Conservation (phyloP, 306 rosid species). For the Ormosia semicastrata region DNA sequence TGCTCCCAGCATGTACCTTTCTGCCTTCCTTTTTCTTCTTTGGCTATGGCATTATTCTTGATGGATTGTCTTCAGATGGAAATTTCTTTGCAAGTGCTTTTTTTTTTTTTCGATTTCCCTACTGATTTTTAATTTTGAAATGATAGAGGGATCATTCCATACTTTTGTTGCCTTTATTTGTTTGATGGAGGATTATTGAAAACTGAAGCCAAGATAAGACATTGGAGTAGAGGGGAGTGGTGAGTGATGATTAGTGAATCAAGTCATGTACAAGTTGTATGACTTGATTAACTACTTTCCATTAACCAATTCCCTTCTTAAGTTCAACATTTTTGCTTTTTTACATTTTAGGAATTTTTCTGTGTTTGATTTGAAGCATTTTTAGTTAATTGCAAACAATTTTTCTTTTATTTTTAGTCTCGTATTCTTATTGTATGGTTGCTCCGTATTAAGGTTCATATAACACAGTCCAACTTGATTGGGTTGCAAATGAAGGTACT, state of each 20-base stretch:
- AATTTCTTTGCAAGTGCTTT: too few relatives aligned
- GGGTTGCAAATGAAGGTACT: too few relatives aligned
- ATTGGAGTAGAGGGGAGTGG: neutral
- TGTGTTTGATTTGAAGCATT: constrained; percentile 1
- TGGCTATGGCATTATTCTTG: too few relatives aligned
- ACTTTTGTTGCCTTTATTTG: neutral
- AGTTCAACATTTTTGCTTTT: too few relatives aligned
- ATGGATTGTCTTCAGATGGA: too few relatives aligned
- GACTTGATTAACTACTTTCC: neutral
- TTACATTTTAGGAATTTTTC: neutral
- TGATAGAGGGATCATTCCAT: neutral
- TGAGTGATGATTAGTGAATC: neutral
- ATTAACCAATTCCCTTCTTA: neutral
- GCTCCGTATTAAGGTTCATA: too few relatives aligned
- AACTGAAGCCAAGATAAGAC: neutral
- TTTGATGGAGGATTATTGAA: neutral
- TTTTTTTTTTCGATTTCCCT: neutral
- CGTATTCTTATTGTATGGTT: too few relatives aligned
- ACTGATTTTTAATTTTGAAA: too few relatives aligned
- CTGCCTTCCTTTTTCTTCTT: too few relatives aligned
- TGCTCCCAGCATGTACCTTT: too few relatives aligned
- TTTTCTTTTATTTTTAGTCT: too few relatives aligned
- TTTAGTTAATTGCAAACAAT: neutral
- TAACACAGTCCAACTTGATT: too few relatives aligned
- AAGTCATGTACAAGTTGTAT: neutral